Base-by-base conservation (phyloP, 257 asterid genomes). In the Voacanga thouarsii region DNA sequence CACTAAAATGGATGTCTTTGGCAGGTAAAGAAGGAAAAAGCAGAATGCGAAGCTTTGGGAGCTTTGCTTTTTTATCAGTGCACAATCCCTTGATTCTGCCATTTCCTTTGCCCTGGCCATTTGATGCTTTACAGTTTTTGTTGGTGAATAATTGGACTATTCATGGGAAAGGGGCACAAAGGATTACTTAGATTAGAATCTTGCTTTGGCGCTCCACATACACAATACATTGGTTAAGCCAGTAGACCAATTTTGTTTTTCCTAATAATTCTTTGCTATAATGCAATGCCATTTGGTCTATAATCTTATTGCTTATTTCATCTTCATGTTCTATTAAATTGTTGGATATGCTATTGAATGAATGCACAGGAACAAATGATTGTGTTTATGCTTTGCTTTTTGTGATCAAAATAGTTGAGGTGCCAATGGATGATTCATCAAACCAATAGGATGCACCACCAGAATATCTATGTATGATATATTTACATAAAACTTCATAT, bases 51-150 rank as follows among this genome's bases (percentile, higher is more conserved):
- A 85, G 93, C 94, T 37, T 86, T 90, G 23, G 97, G 96, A 68
- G 97, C 88, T 12, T 83, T 92, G 85, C 97, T 96, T 73, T 92
- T 92, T 75, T 92, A 92, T 76, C 93, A 92, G 83, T 92, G 96
- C 71, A 78, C 90, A 71, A 33, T 92, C 82, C 96, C 97, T 14
- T 92, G 50, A 75, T 57, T 59, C 59, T 43, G 76, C 86, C 50
- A 12, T 78, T 39, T 37, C 33, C 15, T 66, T 24, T 65, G 71
- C n/a, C 33, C 12, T 65, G 71, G 71, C 49, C 43, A 66, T 66
- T 28, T 66, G 45, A 66, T 66, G 49, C 49, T 37, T n/a, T n/a
- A n/a, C 4, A 16, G 18, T 37, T 66, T 66, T 18, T 65, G 45
- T 18, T 37, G 71, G 6, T 33, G 24, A 66, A 66, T 37, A 66